phyloP scores from a whole-genome alignment of 2,329 filamentous ascomycete species.

The Beauveria asiatica region DNA sequence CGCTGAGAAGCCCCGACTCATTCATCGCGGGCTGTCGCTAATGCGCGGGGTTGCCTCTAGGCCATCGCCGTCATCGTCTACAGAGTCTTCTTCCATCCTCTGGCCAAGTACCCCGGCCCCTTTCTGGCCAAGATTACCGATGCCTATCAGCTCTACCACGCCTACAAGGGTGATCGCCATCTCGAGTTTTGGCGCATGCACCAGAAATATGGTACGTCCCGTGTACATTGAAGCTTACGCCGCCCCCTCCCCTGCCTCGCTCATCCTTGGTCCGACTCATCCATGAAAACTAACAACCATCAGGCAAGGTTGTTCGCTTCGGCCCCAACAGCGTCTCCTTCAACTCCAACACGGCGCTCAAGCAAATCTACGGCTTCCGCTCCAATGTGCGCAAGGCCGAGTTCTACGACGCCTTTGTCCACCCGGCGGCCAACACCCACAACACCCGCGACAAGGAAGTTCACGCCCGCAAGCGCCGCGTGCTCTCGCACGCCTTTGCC shows the following conservation, averaged over 20 bases:
- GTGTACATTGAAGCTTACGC: background rate
- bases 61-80: constrained; percentile 39
- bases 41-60: constrained; percentile 18
- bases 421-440: constrained; percentile 64
- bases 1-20: background rate
- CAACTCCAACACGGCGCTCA: constrained; percentile 61
- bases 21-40: background rate
- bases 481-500: constrained; percentile 64
- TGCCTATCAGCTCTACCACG: constrained; percentile 61
- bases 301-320: constrained; percentile 62
- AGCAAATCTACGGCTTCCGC: constrained; percentile 57
- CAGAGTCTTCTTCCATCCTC: constrained; percentile 53
- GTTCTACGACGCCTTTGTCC: constrained; percentile 66
- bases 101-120: constrained; percentile 57
- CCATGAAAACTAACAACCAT: background rate
- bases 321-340: constrained; percentile 71
- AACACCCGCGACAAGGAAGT: constrained; percentile 60
- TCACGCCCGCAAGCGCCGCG: constrained; percentile 63
- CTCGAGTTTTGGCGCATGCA: constrained; percentile 65
- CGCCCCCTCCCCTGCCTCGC: background rate
- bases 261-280: background rate
- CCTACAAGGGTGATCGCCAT: constrained; percentile 66
- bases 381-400: constrained; percentile 58
- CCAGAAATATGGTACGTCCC: constrained; percentile 53
- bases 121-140: constrained; percentile 55